Evolutionary conservation across 768 basidiomycete species (phyloP).

Genomic region (Mycena venus): DNA sequence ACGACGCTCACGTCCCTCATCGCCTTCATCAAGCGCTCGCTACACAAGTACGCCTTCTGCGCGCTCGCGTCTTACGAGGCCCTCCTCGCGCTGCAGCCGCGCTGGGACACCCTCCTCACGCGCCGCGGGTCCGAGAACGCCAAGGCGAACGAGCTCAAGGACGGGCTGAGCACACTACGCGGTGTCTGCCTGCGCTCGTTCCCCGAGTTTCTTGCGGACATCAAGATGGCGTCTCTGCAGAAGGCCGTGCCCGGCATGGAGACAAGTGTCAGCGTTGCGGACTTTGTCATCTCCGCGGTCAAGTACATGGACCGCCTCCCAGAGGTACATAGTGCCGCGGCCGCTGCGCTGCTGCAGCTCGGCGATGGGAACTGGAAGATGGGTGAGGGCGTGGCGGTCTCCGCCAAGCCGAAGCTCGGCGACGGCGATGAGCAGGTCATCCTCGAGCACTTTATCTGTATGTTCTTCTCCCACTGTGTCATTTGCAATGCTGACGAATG

Average conservation of each 20-base stretch:
- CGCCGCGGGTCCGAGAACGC: constrained; percentile 60
- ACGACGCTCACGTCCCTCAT: constrained; percentile 74
- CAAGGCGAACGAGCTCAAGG: constrained; percentile 77
- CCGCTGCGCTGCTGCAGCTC: constrained; percentile 73
- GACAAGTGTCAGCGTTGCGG: constrained; percentile 72
- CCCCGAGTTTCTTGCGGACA: constrained; percentile 81
- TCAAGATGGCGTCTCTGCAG: constrained; percentile 73
- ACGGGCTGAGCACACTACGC: constrained; percentile 73
- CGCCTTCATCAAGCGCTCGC: constrained; percentile 77
- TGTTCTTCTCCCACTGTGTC: constrained; percentile 41
- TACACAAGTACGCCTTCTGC: constrained; percentile 84
- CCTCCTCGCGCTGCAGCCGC: constrained; percentile 66
- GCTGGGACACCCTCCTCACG: constrained; percentile 77
- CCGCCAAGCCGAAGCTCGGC: constrained; percentile 58
- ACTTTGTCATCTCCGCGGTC: constrained; percentile 71
- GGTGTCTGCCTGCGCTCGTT: constrained; percentile 84
- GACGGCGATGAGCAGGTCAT: constrained; percentile 72
- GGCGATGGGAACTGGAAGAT: constrained; percentile 95
- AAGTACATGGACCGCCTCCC: constrained; percentile 79
- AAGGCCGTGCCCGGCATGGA: constrained; percentile 61
- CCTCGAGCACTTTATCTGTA: constrained; percentile 83
- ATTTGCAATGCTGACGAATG: background rate
- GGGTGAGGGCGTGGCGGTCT: constrained; percentile 83
- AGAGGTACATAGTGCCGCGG: constrained; percentile 76
- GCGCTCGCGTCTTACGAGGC: constrained; percentile 78